These are phyloP conservation scores for Neurospora sp. DNA, from an alignment of 495 filamentous ascomycete genomes.

Conservation along the genomic window DNA sequence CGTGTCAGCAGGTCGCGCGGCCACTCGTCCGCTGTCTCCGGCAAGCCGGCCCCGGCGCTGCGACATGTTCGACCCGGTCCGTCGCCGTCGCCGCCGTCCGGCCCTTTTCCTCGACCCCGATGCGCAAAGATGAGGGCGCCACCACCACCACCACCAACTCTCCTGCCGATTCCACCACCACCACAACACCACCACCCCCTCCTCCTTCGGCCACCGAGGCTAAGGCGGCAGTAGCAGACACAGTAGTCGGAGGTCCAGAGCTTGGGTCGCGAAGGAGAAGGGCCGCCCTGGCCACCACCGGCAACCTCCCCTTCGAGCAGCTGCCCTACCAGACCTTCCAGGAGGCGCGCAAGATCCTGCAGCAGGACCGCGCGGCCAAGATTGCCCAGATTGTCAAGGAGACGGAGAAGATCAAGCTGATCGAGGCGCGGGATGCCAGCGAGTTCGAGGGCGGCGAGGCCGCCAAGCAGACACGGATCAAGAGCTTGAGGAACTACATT, in stretches of 20 bases:
- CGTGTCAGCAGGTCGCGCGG: conserved; percentile 57
- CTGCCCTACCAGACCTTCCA: conserved; percentile 96
- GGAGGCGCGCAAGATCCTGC: conserved; percentile 77
- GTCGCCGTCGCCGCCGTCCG: conserved; percentile 31
- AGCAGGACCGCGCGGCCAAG: conserved; percentile 75
- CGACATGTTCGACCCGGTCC: conserved; percentile 20
- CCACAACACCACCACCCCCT: neutral
- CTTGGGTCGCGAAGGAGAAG: conserved; percentile 78
- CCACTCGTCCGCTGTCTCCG: conserved; percentile 56
- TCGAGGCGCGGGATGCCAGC: conserved; percentile 49
- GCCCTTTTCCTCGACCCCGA: conserved; percentile 35
- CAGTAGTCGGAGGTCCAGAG: conserved; percentile 27
- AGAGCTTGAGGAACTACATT: conserved; percentile 61
- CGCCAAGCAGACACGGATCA: conserved; percentile 53
- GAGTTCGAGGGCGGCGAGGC: conserved; percentile 47
- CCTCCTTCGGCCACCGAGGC: neutral
- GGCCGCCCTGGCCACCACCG: conserved; percentile 57
- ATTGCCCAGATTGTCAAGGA: conserved; percentile 51
- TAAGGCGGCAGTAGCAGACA: neutral
- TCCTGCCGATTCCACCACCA: neutral
- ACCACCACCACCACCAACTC: conserved; percentile 12
- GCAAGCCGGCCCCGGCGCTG: conserved; percentile 27
- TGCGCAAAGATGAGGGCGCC: conserved; percentile 29
- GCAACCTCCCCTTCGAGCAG: conserved; percentile 79
- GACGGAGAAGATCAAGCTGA: conserved; percentile 45